Evolutionary conservation across 805 yeast genomes (phyloP).

Genomic region (Lipomyces oligophaga): DNA sequence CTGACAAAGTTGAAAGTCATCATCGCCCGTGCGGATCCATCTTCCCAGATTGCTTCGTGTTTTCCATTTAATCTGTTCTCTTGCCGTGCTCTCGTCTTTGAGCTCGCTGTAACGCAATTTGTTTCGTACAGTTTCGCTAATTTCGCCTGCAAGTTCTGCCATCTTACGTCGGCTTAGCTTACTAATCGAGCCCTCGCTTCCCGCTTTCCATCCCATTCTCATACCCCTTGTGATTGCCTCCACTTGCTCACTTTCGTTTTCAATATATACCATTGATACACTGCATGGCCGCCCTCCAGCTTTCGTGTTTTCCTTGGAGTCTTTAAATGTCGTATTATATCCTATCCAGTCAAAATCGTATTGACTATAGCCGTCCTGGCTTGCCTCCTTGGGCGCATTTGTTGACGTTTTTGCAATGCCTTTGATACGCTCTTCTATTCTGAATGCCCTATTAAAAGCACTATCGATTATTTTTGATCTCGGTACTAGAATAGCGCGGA

Average conservation of each 20-base stretch:
- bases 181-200: slow-evolving; percentile 28
- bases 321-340: slow-evolving; percentile 19
- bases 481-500: slow-evolving; percentile 36
- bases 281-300: slow-evolving; percentile 24
- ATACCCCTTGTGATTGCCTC: slow-evolving; percentile 33
- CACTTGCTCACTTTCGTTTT: slow-evolving; percentile 18
- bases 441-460: slow-evolving; percentile 38
- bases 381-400: not conserved
- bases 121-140: too few species aligned
- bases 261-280: slow-evolving; percentile 30
- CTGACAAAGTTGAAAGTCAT: too few species aligned
- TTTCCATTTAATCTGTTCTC: slow-evolving; percentile 14
- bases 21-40: slow-evolving; percentile 28
- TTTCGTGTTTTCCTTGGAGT: slow-evolving; percentile 10
- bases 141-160: too few species aligned
- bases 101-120: slow-evolving; percentile 9
- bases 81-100: slow-evolving; percentile 5
- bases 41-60: slow-evolving; percentile 17
- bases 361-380: not conserved
- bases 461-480: slow-evolving; percentile 7
- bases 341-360: slow-evolving; percentile 15
- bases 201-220: slow-evolving; percentile 32
- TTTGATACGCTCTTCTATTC: slow-evolving; percentile 19
- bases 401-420: not conserved
- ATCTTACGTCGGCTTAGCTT: too few species aligned